Percentiles rank a stretch among this genome's conserved stretches.
Evolutionary conservation across 2,329 filamentous ascomycete species (phyloP).

Genomic region (Grosmannia penicillata): DNA sequence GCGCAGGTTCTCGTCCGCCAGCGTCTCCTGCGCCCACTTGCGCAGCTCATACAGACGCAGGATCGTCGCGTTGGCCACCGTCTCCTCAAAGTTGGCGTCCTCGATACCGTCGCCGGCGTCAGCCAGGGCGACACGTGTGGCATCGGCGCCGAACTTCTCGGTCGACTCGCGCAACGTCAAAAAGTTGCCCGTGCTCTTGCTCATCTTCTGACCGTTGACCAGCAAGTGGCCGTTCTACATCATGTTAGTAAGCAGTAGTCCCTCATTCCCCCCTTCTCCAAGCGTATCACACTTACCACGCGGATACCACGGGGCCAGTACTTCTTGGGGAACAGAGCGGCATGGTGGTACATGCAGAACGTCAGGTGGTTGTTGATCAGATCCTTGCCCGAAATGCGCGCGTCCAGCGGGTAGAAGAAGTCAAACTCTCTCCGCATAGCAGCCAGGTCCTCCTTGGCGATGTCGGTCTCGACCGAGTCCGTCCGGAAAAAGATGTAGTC

Average conservation of each 20-base stretch:
- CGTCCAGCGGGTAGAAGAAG: conserved; percentile 92
- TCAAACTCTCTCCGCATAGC: conserved; percentile 82
- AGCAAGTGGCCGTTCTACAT: conserved; percentile 72
- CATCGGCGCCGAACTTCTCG: conserved; percentile 88
- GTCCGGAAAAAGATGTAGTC: conserved; percentile 82
- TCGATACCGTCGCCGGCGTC: conserved; percentile 90
- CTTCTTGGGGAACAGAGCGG: conserved; percentile 73
- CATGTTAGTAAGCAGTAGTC: too few relatives aligned
- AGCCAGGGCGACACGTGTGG: conserved; percentile 72
- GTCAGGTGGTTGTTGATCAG: conserved; percentile 88
- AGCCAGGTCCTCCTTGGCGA: conserved; percentile 49
- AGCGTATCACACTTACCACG: conserved; percentile 23
- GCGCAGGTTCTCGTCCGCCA: conserved; percentile 28
- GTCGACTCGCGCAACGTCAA: conserved; percentile 76
- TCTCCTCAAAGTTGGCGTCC: conserved; percentile 95
- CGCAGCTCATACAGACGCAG: conserved; percentile 64
- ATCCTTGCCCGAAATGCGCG: conserved; percentile 83
- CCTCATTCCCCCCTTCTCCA: too few relatives aligned
- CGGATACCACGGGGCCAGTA: conserved; percentile 83
- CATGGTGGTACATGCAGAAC: conserved; percentile 88
- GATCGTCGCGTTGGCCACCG: conserved; percentile 83
- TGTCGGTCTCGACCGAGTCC: conserved; percentile 55
- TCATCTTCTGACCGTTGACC: conserved; percentile 97
- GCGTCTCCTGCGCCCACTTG: conserved; percentile 84
- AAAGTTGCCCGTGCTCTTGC: conserved; percentile 95